These are phyloP conservation scores for Kluyveromyces marxianus DNA, from an alignment of 1,139 yeast genomes.

Conservation along the genomic window DNA sequence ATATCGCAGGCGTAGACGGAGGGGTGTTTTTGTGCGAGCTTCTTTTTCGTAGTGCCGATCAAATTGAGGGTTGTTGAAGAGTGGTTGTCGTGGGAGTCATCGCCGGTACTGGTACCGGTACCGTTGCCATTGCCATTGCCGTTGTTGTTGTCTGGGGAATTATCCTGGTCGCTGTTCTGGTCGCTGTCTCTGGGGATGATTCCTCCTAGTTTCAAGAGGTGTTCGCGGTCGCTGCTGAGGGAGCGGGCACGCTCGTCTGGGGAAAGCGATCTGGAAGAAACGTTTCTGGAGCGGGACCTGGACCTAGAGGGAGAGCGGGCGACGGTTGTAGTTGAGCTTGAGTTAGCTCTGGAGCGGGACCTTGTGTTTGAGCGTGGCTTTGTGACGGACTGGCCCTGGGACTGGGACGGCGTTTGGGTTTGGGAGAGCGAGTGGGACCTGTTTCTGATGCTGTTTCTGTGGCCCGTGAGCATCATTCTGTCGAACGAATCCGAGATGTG, in stretches of 20 bases:
- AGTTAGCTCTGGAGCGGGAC: neutral
- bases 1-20: constrained; percentile 74
- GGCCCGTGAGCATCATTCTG: constrained; percentile 15
- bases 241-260: constrained; percentile 32
- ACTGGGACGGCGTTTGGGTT: too few species aligned
- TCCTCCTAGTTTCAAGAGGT: constrained; percentile 54
- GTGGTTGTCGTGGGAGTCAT: constrained; percentile 12
- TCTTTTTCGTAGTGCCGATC: constrained; percentile 33
- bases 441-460: constrained; percentile 23
- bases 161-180: too few species aligned
- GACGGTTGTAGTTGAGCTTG: neutral
- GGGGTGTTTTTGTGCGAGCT: constrained; percentile 63
- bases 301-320: neutral
- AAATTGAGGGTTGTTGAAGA: constrained; percentile 15
- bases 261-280: constrained; percentile 11
- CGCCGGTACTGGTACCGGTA: neutral
- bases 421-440: constrained; percentile 6
- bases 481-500: constrained; percentile 10
- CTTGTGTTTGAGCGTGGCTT: neutral
- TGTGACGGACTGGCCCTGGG: too few species aligned
- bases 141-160: too few species aligned
- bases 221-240: constrained; percentile 40
- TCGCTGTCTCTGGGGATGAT: too few species aligned
- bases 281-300: constrained; percentile 1
- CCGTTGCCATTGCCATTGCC: too few species aligned